Conservation (phyloP, 1,139 yeast species). For the Debaryomycetaceae sp. region DNA sequence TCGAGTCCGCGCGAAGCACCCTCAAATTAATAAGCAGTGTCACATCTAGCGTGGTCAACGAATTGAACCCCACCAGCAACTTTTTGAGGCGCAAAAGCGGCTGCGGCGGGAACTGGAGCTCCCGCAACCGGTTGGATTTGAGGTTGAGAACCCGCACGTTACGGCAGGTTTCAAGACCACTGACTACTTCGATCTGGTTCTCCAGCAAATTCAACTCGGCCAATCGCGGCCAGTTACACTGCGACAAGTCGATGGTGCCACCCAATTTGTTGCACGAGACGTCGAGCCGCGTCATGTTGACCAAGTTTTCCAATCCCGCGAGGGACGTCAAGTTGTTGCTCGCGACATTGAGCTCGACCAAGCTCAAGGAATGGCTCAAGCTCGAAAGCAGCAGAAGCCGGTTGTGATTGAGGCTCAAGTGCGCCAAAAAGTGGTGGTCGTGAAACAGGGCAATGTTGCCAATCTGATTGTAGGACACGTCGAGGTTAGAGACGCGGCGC, state of each 20-base stretch:
- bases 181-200: slow-evolving; percentile 23
- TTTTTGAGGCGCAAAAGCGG: slow-evolving; percentile 29
- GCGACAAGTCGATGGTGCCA: slow-evolving; percentile 28
- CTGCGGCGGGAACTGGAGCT: slow-evolving; percentile 12
- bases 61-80: slow-evolving; percentile 31
- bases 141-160: slow-evolving; percentile 29
- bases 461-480: slow-evolving; percentile 27
- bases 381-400: slow-evolving; percentile 21
- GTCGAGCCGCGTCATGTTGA: slow-evolving; percentile 30
- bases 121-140: slow-evolving; percentile 28
- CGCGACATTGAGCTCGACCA: slow-evolving; percentile 22
- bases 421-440: slow-evolving; percentile 30
- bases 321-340: slow-evolving; percentile 23
- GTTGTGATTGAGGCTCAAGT: slow-evolving; percentile 31
- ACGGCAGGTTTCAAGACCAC: slow-evolving; percentile 25
- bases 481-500: slow-evolving; percentile 20
- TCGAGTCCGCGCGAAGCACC: slow-evolving; percentile 38
- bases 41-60: slow-evolving; percentile 20
- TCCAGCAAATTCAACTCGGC: slow-evolving; percentile 36
- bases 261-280: slow-evolving; percentile 30
- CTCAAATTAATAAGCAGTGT: slow-evolving; percentile 26
- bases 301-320: slow-evolving; percentile 27
- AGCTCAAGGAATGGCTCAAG: slow-evolving; percentile 24
- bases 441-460: slow-evolving; percentile 32
- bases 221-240: slow-evolving; percentile 25